Percentiles rank a stretch among this genome's conserved stretches.
These are phyloP conservation scores for Leccinum uliginosum DNA, from an alignment of 768 basidiomycete species.

Conservation along the genomic window DNA sequence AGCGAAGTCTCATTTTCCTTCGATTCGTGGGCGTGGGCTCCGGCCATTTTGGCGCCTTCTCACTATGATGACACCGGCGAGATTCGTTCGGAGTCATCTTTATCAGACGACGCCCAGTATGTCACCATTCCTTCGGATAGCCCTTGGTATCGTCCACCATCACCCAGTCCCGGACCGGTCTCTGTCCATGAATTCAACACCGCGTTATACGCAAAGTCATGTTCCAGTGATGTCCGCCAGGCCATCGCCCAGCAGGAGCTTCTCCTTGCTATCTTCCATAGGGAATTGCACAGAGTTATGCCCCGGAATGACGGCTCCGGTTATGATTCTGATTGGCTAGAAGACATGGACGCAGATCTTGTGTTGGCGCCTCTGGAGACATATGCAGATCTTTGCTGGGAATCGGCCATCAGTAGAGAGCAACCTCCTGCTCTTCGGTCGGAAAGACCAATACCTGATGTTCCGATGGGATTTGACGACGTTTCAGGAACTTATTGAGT, in stretches of 20 bases:
- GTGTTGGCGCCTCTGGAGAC: conserved; percentile 25
- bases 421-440: not conserved
- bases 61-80: conserved; percentile 21
- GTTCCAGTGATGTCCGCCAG: conserved; percentile 31
- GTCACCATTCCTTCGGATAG: conserved; percentile 37
- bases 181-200: conserved; percentile 17
- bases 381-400: conserved; percentile 30
- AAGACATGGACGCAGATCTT: conserved; percentile 26
- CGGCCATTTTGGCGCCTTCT: conserved; percentile 10
- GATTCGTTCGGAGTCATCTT: conserved; percentile 13
- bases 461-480: conserved; percentile 28
- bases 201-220: conserved; percentile 22
- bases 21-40: conserved; percentile 18
- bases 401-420: conserved; percentile 21
- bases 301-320: conserved; percentile 6
- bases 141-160: conserved; percentile 35
- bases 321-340: conserved; percentile 27
- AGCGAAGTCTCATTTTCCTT: conserved; percentile 15
- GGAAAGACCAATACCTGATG: conserved; percentile 22
- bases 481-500: conserved; percentile 12
- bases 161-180: conserved; percentile 25
- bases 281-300: conserved; percentile 25
- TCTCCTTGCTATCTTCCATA: conserved; percentile 30
- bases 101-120: conserved; percentile 34
- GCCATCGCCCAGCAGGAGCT: conserved; percentile 31